phyloP scores from a whole-genome alignment of 495 filamentous ascomycete genomes.

The Glonium stellatum region DNA sequence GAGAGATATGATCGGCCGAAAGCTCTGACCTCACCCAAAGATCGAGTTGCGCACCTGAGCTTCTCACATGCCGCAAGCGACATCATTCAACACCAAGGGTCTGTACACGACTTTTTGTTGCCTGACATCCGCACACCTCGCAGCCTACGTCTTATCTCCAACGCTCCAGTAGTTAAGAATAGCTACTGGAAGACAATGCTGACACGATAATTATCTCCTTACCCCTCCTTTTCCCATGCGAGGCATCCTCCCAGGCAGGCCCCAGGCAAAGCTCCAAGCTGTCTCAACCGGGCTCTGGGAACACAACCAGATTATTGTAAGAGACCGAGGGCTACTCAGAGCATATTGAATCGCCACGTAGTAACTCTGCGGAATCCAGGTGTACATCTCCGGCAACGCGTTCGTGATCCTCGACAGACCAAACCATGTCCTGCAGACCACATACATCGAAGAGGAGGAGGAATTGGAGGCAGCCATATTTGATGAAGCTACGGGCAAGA shows the following conservation, averaged over 20 bases:
- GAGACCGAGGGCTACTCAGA: constrained; percentile 13
- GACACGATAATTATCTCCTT: constrained; percentile 9
- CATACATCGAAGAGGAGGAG: constrained; percentile 73
- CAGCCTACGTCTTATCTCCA: neutral
- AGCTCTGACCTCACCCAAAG: neutral
- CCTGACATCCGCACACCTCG: neutral
- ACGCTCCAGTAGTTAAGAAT: neutral
- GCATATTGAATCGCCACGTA: neutral
- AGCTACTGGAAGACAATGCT: constrained; percentile 8
- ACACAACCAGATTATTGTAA: constrained; percentile 70
- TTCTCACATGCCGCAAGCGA: neutral
- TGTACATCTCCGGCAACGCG: constrained; percentile 83
- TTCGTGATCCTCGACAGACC: constrained; percentile 73
- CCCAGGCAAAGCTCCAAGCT: constrained; percentile 83
- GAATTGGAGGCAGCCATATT: constrained; percentile 67
- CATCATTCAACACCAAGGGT: neutral
- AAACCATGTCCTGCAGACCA: constrained; percentile 75
- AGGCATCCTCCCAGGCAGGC: constrained; percentile 84
- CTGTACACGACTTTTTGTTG: neutral
- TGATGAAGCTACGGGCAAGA: constrained; percentile 76
- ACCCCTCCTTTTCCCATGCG: constrained; percentile 47
- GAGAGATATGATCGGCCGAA: neutral
- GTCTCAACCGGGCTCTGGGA: constrained; percentile 81
- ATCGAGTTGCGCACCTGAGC: neutral
- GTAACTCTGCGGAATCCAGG: constrained; percentile 43